These are phyloP conservation scores for Myxozyma vanderwaltii DNA, from an alignment of 805 yeast genomes.

Conservation along the genomic window DNA sequence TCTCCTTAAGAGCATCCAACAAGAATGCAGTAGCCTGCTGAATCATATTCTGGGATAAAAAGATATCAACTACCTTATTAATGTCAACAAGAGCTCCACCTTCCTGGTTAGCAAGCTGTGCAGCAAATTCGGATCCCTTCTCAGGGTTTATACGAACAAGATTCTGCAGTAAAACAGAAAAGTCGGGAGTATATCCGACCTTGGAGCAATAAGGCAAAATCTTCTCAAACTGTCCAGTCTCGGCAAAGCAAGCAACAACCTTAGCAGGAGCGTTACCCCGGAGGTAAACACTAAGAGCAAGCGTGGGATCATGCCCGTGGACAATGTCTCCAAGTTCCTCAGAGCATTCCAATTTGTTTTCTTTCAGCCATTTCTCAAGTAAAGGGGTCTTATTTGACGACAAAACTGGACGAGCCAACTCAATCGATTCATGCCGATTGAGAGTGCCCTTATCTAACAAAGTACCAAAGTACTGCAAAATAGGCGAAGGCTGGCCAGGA, in stretches of 20 bases:
- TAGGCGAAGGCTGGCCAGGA: constrained; percentile 94
- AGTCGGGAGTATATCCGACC: constrained; percentile 87
- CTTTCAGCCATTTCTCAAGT: constrained; percentile 94
- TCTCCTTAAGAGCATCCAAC: constrained; percentile 91
- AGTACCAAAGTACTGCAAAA: constrained; percentile 87
- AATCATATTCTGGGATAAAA: constrained; percentile 88
- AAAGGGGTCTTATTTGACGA: constrained; percentile 93
- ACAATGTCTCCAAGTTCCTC: constrained; percentile 97
- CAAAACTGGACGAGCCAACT: constrained; percentile 90
- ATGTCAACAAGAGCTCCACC: constrained; percentile 65
- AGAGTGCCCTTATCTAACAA: constrained; percentile 89
- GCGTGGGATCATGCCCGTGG: constrained; percentile 78
- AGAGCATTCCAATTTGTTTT: constrained; percentile 90
- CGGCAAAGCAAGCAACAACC: constrained; percentile 90
- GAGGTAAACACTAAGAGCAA: constrained; percentile 88
- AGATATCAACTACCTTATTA: constrained; percentile 88
- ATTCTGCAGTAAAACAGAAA: constrained; percentile 83
- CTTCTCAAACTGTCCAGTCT: constrained; percentile 94
- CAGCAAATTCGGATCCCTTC: constrained; percentile 95
- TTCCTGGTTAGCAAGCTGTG: constrained; percentile 71
- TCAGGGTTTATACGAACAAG: constrained; percentile 94
- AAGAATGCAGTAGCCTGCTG: constrained; percentile 98
- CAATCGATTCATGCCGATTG: constrained; percentile 90
- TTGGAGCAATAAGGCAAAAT: constrained; percentile 91
- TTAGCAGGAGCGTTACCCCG: constrained; percentile 81